A percentile compares a stretch with the other conserved stretches of the same genome.
Conservation (phyloP, 805 yeast species). For the Candida quercuum region DNA sequence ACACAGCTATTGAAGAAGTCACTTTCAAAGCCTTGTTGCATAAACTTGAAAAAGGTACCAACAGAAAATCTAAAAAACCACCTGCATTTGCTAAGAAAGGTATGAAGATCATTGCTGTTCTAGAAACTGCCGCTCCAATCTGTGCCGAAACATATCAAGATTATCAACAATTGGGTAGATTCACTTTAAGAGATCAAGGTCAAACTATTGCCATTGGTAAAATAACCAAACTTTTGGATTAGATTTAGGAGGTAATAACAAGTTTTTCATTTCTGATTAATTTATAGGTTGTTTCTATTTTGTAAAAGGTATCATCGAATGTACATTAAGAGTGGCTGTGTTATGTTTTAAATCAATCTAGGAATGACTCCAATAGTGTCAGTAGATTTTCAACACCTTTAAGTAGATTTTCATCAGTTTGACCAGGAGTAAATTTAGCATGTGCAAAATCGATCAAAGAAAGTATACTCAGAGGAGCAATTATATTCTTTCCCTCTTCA, state of each 20-base stretch:
- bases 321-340: not conserved
- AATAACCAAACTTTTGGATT: slow-evolving; percentile 78
- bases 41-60: slow-evolving; percentile 93
- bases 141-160: slow-evolving; percentile 91
- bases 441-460: slow-evolving; percentile 90
- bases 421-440: slow-evolving; percentile 53
- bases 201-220: slow-evolving; percentile 98
- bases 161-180: slow-evolving; percentile 95
- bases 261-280: not conserved
- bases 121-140: slow-evolving; percentile 81
- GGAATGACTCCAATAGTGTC: slow-evolving; percentile 29
- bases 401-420: slow-evolving; percentile 69
- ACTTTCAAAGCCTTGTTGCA: slow-evolving; percentile 76
- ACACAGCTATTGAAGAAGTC: slow-evolving; percentile 97
- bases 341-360: slow-evolving; percentile 4
- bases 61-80: slow-evolving; percentile 92
- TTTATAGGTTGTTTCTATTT: not conserved
- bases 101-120: slow-evolving; percentile 92
- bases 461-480: slow-evolving; percentile 46
- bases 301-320: too few species aligned
- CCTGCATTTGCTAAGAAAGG: slow-evolving; percentile 99
- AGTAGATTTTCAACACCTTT: slow-evolving; percentile 66
- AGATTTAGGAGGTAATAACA: slow-evolving; percentile 2
- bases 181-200: slow-evolving; percentile 98
- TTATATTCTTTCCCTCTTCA: slow-evolving; percentile 17